A percentile compares a stretch with the other conserved stretches of the same genome.
Evolutionary conservation across 345 rosid genomes (phyloP).

Genomic region (Geranium brycei): DNA sequence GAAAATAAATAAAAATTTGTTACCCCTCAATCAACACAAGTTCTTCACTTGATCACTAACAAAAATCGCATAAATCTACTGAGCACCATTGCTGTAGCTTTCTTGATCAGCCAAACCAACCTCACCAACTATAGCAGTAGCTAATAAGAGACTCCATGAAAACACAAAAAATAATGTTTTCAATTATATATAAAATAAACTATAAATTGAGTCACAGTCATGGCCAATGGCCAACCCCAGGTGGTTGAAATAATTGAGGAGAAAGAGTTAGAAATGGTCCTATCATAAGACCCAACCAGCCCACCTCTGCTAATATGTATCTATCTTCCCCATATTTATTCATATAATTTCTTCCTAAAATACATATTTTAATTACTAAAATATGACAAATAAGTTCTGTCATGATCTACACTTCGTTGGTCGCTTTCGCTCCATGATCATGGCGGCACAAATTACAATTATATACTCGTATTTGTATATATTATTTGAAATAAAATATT

Average conservation of each 20-base stretch:
- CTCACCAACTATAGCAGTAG: constrained; percentile 8
- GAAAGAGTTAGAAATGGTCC: constrained; percentile 32
- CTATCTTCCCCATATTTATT: constrained; percentile 11
- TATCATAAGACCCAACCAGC: constrained; percentile 13
- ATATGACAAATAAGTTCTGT: neutral
- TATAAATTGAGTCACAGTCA: constrained; percentile 15
- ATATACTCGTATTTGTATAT: neutral
- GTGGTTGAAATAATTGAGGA: constrained; percentile 28
- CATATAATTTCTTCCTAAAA: neutral
- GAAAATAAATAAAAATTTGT: no score
- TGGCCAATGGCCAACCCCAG: constrained; percentile 13
- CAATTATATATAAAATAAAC: no score
- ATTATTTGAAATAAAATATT: no score
- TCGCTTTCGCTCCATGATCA: neutral
- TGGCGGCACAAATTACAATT: neutral
- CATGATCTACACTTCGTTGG: neutral
- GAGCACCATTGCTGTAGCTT: constrained; percentile 20
- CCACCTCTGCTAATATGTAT: constrained; percentile 17
- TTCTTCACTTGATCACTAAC: neutral
- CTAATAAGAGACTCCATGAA: neutral
- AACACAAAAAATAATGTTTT: no score
- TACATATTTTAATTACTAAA: no score
- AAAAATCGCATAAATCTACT: no score
- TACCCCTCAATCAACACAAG: neutral
- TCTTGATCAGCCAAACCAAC: constrained; percentile 11